These are phyloP conservation scores for Cardamine occulta DNA, from an alignment of 345 rosid species.

Conservation along the genomic window DNA sequence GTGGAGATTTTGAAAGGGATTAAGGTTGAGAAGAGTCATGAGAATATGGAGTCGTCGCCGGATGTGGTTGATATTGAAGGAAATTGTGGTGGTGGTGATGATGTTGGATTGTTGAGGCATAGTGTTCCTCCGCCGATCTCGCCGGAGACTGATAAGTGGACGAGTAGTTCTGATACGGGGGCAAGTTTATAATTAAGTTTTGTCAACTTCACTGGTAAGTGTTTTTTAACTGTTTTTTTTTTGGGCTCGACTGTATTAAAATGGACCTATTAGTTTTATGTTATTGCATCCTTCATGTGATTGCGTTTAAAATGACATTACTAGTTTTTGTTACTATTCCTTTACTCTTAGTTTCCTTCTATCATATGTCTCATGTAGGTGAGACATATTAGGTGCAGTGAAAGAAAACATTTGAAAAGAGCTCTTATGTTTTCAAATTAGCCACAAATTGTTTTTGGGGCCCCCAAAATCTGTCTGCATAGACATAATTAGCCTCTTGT, in stretches of 20 bases:
- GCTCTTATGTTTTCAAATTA: background rate
- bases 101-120: constrained; percentile 55
- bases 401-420: background rate
- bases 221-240: background rate
- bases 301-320: background rate
- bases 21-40: constrained; percentile 38
- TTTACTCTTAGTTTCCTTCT: background rate
- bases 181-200: constrained; percentile 15
- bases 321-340: background rate
- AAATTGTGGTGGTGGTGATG: constrained; percentile 40
- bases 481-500: background rate
- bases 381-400: background rate
- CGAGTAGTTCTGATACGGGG: constrained; percentile 51
- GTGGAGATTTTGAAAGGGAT: constrained; percentile 54
- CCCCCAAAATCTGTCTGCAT: background rate
- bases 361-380: background rate
- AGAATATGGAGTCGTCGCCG: constrained; percentile 29
- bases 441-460: background rate
- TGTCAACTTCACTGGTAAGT: background rate
- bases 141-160: constrained; percentile 60
- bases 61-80: constrained; percentile 50
- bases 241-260: background rate
- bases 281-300: background rate
- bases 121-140: constrained; percentile 57
- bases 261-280: background rate